A percentile compares a stretch with the other conserved stretches of the same genome.
phyloP scores from a whole-genome alignment of 331 rosid species.

The Quercus lobata region DNA sequence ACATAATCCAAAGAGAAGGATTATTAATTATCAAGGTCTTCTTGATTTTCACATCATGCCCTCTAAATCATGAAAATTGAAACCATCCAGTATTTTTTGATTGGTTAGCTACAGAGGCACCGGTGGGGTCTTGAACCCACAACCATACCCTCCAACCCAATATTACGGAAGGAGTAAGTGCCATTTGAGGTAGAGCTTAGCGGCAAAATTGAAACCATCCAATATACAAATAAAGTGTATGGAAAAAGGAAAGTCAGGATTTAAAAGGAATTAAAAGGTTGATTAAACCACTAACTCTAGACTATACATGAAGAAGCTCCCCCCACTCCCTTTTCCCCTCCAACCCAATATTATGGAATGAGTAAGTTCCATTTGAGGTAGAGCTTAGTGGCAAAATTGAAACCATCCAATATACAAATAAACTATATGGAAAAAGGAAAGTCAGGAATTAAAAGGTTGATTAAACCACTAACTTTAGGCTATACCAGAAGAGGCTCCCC shows the following conservation, averaged over 20 bases:
- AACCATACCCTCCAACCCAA: no score
- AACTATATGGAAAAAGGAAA: neutral
- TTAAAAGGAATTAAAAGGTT: neutral
- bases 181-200: no score
- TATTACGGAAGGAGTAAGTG: no score
- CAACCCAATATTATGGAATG: no score
- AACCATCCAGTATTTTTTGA: neutral
- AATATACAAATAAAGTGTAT: neutral
- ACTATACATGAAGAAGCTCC: neutral
- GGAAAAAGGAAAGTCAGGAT: neutral
- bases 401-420: neutral
- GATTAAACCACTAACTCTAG: neutral
- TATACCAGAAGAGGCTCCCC: neutral
- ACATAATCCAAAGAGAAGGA: constrained; percentile 5
- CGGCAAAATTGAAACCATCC: neutral
- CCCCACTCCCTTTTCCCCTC: no score
- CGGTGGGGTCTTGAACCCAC: no score
- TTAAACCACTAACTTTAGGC: neutral
- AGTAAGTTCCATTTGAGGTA: no score
- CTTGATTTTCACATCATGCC: neutral
- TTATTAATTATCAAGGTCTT: neutral
- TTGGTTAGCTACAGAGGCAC: no score
- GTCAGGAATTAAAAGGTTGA: neutral
- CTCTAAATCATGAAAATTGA: neutral
- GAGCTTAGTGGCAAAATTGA: no score